phyloP scores from a whole-genome alignment of 2,329 filamentous ascomycete genomes.

The Neonectria magnoliae region DNA sequence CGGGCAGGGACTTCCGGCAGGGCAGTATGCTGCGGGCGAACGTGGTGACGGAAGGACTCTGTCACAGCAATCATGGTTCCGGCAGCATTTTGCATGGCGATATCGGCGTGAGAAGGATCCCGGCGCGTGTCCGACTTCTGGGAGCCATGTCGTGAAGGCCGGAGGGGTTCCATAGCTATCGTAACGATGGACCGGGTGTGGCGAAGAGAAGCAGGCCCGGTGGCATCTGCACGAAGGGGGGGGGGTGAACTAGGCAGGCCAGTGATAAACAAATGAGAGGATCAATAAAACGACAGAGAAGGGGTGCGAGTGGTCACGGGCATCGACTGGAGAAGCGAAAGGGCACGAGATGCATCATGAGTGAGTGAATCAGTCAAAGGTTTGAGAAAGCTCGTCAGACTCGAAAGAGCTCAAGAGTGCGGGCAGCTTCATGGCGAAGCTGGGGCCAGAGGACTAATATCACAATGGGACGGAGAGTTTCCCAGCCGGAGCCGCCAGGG shows the following conservation, averaged over 20 bases:
- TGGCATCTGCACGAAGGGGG: conserved; percentile 1
- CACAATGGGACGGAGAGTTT: conserved; percentile 18
- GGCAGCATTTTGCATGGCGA: conserved; percentile 34
- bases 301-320: conserved; percentile 4
- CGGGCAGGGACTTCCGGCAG: conserved; percentile 32
- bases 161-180: conserved; percentile 36
- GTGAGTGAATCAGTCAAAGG: conserved; percentile 25
- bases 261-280: background rate
- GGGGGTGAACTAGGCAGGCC: background rate
- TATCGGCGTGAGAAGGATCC: conserved; percentile 27
- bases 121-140: conserved; percentile 37
- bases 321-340: conserved; percentile 11
- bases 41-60: conserved; percentile 40
- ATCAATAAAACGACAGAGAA: background rate
- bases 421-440: conserved; percentile 6
- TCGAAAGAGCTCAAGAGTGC: conserved; percentile 9
- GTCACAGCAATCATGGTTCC: conserved; percentile 42
- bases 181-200: conserved; percentile 21
- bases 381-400: conserved; percentile 2
- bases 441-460: background rate
- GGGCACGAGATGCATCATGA: conserved; percentile 7
- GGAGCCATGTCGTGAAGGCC: conserved; percentile 30
- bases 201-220: conserved; percentile 13
- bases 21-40: conserved; percentile 28
- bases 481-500: conserved; percentile 9